phyloP scores from a whole-genome alignment of 2,329 filamentous ascomycete species.

The Penicillium brasilianum region DNA sequence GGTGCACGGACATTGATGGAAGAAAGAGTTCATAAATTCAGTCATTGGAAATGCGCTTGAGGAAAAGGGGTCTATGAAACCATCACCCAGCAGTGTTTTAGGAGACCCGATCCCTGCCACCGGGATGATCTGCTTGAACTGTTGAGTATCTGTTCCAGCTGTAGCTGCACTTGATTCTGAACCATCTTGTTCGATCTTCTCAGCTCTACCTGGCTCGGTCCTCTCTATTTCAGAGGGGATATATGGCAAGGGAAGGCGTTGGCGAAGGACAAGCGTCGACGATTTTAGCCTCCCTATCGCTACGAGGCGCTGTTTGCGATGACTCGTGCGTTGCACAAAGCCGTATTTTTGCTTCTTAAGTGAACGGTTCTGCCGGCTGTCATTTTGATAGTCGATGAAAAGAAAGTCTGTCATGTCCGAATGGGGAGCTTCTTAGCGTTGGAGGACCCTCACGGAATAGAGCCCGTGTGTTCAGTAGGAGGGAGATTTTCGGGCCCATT shows the following conservation, averaged over 20 bases:
- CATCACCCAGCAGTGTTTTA: not conserved
- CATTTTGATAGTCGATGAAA: slow-evolving; percentile 1
- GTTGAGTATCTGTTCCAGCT: not conserved
- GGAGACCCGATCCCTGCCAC: not conserved
- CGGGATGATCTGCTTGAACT: not conserved
- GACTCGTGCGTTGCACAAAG: not conserved
- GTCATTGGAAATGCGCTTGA: slow-evolving; percentile 1
- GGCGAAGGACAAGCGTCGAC: not conserved
- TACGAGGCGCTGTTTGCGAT: not conserved
- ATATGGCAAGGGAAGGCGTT: slow-evolving; percentile 1
- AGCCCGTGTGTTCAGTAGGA: not conserved
- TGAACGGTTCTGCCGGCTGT: not conserved
- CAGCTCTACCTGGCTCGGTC: not conserved
- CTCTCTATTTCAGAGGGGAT: not conserved
- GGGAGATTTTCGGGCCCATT: not conserved
- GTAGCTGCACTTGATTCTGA: not conserved
- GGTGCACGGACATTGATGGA: not conserved
- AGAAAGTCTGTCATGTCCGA: not conserved
- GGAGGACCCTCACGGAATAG: not conserved
- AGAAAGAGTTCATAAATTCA: slow-evolving; percentile 1
- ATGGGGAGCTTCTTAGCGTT: not conserved
- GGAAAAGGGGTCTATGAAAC: not conserved
- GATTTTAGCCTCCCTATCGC: slow-evolving; percentile 1
- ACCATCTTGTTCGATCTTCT: not conserved
- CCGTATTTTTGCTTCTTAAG: not conserved